phyloP scores from a whole-genome alignment of 1,284 basidiomycete genomes.

The Neotropicomus parvogracilis region DNA sequence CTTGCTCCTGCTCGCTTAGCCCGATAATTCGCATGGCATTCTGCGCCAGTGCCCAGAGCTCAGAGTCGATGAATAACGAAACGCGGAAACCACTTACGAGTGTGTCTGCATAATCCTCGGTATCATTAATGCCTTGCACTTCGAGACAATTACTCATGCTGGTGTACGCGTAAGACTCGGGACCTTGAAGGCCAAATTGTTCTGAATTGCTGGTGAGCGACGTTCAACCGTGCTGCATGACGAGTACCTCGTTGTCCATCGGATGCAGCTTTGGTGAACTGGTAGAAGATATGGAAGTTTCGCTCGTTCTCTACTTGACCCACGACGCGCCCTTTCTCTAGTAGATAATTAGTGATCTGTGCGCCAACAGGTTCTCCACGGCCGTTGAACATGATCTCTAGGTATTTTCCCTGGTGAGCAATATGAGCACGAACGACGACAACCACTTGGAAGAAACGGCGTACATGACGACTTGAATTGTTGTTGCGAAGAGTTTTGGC shows the following conservation, averaged over 20 bases:
- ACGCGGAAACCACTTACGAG: constrained; percentile 49
- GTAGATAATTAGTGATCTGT: constrained; percentile 96
- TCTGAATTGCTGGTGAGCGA: constrained; percentile 50
- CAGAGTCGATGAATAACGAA: constrained; percentile 4
- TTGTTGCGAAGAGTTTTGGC: constrained; percentile 99
- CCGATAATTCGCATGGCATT: constrained; percentile 95
- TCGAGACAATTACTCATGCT: constrained; percentile 89
- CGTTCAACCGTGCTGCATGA: constrained; percentile 3
- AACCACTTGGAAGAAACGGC: constrained; percentile 31
- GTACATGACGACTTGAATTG: constrained; percentile 95
- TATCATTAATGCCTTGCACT: constrained; percentile 90
- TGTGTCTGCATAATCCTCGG: constrained; percentile 84
- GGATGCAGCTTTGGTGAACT: constrained; percentile 95
- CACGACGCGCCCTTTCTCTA: constrained; percentile 97
- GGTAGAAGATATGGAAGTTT: constrained; percentile 99
- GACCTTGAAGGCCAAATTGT: constrained; percentile 93
- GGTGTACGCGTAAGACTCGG: constrained; percentile 94
- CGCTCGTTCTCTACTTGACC: constrained; percentile 96
- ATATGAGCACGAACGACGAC: constrained; percentile 12
- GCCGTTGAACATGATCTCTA: constrained; percentile 98
- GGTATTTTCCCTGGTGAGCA: constrained; percentile 83
- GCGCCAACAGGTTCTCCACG: constrained; percentile 94
- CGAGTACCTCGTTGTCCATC: constrained; percentile 76
- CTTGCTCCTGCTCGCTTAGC: constrained; percentile 80
- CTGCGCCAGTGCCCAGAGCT: constrained; percentile 37